Conservation (phyloP, 2,329 filamentous ascomycete species). For the Trichothecium sympodiale region DNA sequence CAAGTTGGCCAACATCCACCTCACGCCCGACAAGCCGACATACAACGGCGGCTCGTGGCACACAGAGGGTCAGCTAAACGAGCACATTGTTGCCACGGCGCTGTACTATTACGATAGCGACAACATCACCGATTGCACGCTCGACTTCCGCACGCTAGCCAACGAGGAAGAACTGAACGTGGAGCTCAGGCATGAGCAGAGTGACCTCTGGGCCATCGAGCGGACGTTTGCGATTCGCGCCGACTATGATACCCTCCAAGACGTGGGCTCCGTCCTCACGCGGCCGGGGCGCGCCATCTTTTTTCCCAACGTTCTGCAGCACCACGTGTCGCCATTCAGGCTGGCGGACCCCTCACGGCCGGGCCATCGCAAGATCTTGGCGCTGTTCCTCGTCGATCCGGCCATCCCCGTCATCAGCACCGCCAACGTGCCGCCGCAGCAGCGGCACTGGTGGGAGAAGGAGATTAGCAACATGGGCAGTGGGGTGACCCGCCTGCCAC, state of each 20-base stretch:
- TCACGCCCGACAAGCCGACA: conserved; percentile 44
- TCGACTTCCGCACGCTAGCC: conserved; percentile 37
- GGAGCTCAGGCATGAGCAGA: conserved; percentile 17
- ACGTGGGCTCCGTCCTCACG: conserved; percentile 36
- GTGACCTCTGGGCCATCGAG: conserved; percentile 20
- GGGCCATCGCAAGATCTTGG: conserved; percentile 49
- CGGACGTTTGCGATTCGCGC: conserved; percentile 22
- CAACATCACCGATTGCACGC: conserved; percentile 42
- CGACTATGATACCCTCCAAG: conserved; percentile 13
- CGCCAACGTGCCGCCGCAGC: conserved; percentile 33
- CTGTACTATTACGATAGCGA: conserved; percentile 50
- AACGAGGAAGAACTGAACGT: conserved; percentile 16
- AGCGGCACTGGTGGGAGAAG: conserved; percentile 23
- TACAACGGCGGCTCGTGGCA: conserved; percentile 46
- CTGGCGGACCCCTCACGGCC: conserved; percentile 38
- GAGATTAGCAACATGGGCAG: neutral
- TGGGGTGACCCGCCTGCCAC: conserved; percentile 8
- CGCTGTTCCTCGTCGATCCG: conserved; percentile 51
- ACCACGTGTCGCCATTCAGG: conserved; percentile 38
- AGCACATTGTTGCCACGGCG: conserved; percentile 52
- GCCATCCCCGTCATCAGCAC: conserved; percentile 29
- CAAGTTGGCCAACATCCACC: conserved; percentile 50
- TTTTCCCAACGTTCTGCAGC: conserved; percentile 45
- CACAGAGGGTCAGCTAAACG: conserved; percentile 45
- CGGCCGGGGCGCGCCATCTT: conserved; percentile 36